Evolutionary conservation across 2,329 filamentous ascomycete species (phyloP), one percentile per base, ranked within the genome.

Genomic region (Arthrobotrys megalospora): DNA sequence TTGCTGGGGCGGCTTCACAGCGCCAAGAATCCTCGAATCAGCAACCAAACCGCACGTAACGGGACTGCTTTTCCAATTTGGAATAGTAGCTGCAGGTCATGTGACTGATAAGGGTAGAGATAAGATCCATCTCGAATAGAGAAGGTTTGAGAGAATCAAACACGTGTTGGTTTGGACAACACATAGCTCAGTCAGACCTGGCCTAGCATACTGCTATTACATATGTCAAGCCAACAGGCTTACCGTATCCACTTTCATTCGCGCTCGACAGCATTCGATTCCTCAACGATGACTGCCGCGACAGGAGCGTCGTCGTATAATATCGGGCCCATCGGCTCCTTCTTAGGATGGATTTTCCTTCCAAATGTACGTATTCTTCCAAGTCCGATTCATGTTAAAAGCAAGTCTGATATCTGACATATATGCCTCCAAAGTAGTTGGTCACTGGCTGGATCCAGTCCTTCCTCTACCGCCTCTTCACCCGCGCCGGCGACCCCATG

Each of bases 401-500:
- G 4, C 19, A 19, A 3, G 28, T 32, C 36, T 7, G 16, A 58
- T 32, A 14, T 11, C 70, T 75, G 53, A 67, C 34, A 53, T 58
- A 19, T 0, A 28, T 36, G 14, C 55, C 24, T 65, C 43, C 65
- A 69, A 69, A 53, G 48, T 77, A 96, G 93, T 89, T 95, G 81
- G 91, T 90, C 60, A 94, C 93, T 43, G 89, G 89, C 80, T 92
- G 91, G 86, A 84, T 92, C 5, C 95, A 98, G 84, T 88, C 88
- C 79, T 87, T 96, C 81, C 96, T 94, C 86, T 99, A 98, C 86
- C 88, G 91, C 82, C 85, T 98, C 81, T 92, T 93, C 69, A 95
- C 97, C 83, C 93, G 94, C 80, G 96, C 94, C 55, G 96, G 96
- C 83, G 91, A 94, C 79, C 92, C 92, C 12, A 92, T 92, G 76